phyloP scores from a whole-genome alignment of 2,329 filamentous ascomycete genomes.

The Aspergillaceae sp. region DNA sequence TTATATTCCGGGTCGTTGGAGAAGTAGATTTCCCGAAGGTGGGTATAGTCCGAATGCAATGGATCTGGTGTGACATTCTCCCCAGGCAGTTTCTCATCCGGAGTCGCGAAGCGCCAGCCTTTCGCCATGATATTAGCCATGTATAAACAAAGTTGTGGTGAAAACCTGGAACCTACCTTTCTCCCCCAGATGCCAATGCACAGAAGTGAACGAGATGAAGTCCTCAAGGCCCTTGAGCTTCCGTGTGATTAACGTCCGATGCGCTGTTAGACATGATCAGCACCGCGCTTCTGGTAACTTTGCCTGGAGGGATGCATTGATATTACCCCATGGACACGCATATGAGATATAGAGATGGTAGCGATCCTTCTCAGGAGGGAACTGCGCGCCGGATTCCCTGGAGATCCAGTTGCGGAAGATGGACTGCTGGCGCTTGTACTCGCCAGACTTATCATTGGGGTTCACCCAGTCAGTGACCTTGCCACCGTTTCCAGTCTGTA shows the following conservation, averaged over 20 bases:
- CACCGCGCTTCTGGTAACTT: too few relatives aligned
- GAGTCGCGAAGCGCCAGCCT: constrained; percentile 76
- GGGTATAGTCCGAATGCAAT: constrained; percentile 59
- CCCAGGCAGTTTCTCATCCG: constrained; percentile 52
- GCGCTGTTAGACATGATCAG: constrained; percentile 46
- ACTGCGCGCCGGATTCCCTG: constrained; percentile 60
- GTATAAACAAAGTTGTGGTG: not conserved
- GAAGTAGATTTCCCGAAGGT: constrained; percentile 75
- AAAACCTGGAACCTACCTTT: constrained; percentile 41
- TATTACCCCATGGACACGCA: constrained; percentile 74
- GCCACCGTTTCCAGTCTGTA: constrained; percentile 20
- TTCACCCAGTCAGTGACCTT: constrained; percentile 79
- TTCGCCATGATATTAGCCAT: not conserved
- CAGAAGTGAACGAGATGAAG: constrained; percentile 67
- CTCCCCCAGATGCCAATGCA: constrained; percentile 81
- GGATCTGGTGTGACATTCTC: constrained; percentile 46
- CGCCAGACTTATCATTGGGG: constrained; percentile 67
- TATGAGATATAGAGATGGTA: constrained; percentile 96
- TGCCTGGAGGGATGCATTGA: too few relatives aligned
- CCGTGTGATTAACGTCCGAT: constrained; percentile 76
- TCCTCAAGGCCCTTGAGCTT: constrained; percentile 89
- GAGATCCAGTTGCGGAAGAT: constrained; percentile 76
- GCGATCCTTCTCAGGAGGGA: constrained; percentile 74
- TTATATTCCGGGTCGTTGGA: constrained; percentile 60
- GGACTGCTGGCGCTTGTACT: constrained; percentile 84